phyloP scores from a whole-genome alignment of 352 stramenopile genomes.

The Elongisporangium anandrum region DNA sequence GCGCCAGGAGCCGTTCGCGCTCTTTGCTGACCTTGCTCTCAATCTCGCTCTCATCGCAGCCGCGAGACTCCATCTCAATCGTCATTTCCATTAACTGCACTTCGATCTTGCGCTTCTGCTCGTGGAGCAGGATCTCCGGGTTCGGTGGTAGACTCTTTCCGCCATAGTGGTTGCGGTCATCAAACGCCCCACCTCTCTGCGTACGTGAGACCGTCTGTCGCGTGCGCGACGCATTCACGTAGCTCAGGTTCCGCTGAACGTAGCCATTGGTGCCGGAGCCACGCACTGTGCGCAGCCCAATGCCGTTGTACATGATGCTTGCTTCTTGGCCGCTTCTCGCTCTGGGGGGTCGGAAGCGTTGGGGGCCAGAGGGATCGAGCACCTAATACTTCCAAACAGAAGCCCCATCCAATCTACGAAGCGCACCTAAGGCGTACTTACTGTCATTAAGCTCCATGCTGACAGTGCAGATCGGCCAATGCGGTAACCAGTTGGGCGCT shows the following conservation, averaged over 20 bases:
- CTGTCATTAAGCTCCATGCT: slow-evolving; percentile 45
- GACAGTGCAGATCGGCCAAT: slow-evolving; percentile 72
- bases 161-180: slow-evolving; percentile 7
- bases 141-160: slow-evolving; percentile 36
- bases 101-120: slow-evolving; percentile 76
- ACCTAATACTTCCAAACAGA: no score
- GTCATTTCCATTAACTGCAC: slow-evolving; percentile 76
- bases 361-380: no score
- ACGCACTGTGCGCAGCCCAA: slow-evolving; percentile 78
- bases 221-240: slow-evolving; percentile 65
- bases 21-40: slow-evolving; percentile 53
- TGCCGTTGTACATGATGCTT: slow-evolving; percentile 87
- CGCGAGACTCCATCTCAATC: slow-evolving; percentile 72
- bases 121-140: slow-evolving; percentile 77
- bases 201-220: slow-evolving; percentile 56
- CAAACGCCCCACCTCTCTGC: slow-evolving; percentile 15
- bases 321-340: neutral
- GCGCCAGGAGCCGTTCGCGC: slow-evolving; percentile 45
- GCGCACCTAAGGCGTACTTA: neutral
- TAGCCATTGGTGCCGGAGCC: slow-evolving; percentile 88
- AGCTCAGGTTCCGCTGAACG: slow-evolving; percentile 81
- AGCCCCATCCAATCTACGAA: neutral
- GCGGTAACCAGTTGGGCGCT: slow-evolving; percentile 67
- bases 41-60: slow-evolving; percentile 65
- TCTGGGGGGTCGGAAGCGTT: neutral